A percentile compares a stretch with the other conserved stretches of the same genome.
Evolutionary conservation across 2,329 filamentous ascomycete species (phyloP).

Genomic region (Aureobasidium sp.): DNA sequence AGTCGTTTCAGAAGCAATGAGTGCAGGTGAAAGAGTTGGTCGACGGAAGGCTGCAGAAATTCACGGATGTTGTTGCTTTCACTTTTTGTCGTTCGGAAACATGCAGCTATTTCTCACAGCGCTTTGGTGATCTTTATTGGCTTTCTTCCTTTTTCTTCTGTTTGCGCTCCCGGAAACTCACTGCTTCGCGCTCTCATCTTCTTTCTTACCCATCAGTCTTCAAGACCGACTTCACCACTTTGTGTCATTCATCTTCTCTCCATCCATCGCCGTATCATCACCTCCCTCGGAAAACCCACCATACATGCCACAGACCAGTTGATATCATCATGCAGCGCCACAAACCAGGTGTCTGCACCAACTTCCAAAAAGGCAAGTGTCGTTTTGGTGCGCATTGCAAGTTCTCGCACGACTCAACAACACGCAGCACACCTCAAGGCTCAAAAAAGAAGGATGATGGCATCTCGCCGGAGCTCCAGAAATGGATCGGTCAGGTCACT

Average conservation of each 20-base stretch:
- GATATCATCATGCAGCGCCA: not conserved
- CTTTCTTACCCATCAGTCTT: too few relatives aligned
- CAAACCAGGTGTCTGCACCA: not conserved
- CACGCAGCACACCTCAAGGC: not conserved
- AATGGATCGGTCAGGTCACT: not conserved
- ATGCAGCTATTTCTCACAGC: not conserved
- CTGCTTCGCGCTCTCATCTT: too few relatives aligned
- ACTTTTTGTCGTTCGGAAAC: not conserved
- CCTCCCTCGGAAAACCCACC: not conserved
- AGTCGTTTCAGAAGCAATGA: not conserved
- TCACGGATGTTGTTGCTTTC: not conserved
- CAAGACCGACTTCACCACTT: too few relatives aligned
- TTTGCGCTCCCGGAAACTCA: not conserved
- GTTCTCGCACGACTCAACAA: not conserved
- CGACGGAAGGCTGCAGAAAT: not conserved
- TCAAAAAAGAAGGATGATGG: not conserved
- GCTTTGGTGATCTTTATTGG: not conserved
- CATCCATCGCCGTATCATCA: not conserved
- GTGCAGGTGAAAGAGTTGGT: slow-evolving; percentile 1
- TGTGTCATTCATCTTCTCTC: too few relatives aligned
- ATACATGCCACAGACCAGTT: too few relatives aligned
- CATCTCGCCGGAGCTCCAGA: not conserved
- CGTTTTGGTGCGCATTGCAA: not conserved
- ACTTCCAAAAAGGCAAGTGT: slow-evolving; percentile 3
- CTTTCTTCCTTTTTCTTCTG: not conserved